phyloP scores from a whole-genome alignment of 148 eudicot genomes.

The Diospyros lotus region DNA sequence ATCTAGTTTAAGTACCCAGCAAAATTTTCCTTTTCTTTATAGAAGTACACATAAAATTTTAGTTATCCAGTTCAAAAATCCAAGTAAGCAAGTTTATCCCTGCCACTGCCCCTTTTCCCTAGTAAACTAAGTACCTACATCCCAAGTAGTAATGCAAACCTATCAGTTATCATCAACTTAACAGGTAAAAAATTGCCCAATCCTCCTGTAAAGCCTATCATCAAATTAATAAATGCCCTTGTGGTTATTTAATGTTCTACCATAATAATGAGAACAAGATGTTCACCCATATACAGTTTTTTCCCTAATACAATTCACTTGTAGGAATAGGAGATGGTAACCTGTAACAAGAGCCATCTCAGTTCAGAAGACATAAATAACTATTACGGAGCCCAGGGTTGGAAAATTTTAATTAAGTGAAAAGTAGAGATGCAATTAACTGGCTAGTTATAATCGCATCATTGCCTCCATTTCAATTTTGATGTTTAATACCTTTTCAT shows the following conservation, averaged over 20 bases:
- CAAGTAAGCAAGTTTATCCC: too few species aligned
- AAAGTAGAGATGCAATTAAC: neutral
- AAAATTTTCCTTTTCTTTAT: neutral
- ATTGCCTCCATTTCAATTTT: neutral
- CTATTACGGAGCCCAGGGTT: too few species aligned
- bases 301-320: neutral
- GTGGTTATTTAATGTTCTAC: neutral
- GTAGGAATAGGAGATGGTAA: neutral
- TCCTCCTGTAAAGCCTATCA: neutral
- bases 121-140: too few species aligned
- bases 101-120: too few species aligned
- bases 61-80: too few species aligned
- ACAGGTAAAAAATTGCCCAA: neutral
- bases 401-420: too few species aligned
- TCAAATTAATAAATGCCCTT: neutral
- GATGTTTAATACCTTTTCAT: neutral
- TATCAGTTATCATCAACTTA: constrained; percentile 1
- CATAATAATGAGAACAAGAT: neutral
- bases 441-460: neutral
- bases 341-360: neutral
- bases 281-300: neutral
- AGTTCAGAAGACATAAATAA: neutral
- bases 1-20: neutral
- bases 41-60: too few species aligned
- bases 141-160: neutral